Evolutionary conservation across 202 grass and related monocot genomes (phyloP).

Genomic region (Zizania palustris): DNA sequence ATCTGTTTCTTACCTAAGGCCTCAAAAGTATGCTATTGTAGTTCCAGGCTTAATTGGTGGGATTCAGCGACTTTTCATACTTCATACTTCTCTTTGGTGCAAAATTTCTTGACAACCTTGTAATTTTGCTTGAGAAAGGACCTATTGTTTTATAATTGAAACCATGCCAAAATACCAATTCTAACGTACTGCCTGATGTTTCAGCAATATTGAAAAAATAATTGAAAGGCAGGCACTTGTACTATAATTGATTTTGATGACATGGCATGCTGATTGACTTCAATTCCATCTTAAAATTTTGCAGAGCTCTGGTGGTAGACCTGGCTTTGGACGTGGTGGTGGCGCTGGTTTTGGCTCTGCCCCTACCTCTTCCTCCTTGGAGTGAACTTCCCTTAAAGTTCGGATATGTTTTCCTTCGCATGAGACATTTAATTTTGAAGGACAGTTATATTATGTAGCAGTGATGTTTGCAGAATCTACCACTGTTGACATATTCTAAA

Average conservation of each 20-base stretch:
- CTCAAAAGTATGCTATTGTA: not conserved
- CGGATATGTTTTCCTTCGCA: constrained; percentile 48
- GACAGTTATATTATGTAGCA: constrained; percentile 47
- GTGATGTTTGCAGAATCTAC: constrained; percentile 43
- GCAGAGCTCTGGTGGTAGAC: constrained; percentile 74
- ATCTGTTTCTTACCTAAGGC: not conserved
- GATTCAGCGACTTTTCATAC: not conserved
- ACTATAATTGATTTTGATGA: not conserved
- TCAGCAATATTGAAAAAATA: not conserved
- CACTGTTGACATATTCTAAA: constrained; percentile 41
- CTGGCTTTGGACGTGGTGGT: constrained; percentile 82
- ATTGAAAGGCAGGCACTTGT: too few relatives aligned
- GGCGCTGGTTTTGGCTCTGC: constrained; percentile 60
- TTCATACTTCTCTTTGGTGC: not conserved
- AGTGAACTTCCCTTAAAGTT: constrained; percentile 60
- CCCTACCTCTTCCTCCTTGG: constrained; percentile 61
- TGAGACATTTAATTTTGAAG: constrained; percentile 56
- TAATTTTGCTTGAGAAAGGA: not conserved
- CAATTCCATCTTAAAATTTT: not conserved
- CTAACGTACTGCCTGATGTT: not conserved
- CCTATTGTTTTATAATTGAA: not conserved
- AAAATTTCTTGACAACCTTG: not conserved
- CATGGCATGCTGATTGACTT: not conserved
- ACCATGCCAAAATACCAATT: too few relatives aligned
- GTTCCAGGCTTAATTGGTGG: not conserved